Evolutionary conservation across 805 yeast genomes (phyloP).

Genomic region (Myxozyma nipponensis): DNA sequence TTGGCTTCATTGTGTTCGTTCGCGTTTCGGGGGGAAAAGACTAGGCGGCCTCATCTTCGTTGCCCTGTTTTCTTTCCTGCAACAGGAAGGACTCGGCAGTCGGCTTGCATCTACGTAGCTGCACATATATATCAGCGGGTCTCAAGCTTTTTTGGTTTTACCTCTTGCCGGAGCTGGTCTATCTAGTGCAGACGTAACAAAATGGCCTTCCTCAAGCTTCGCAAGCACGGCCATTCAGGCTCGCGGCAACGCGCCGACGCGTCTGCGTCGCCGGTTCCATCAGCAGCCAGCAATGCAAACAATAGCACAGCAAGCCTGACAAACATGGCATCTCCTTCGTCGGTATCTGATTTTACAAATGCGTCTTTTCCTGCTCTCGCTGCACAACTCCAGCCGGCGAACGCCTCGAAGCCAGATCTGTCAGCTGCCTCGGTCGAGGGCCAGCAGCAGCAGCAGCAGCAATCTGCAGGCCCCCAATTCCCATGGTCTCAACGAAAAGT

Average conservation of each 20-base stretch:
- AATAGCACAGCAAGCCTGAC: not conserved
- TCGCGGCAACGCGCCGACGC: slow-evolving; percentile 1
- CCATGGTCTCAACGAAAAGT: slow-evolving; percentile 20
- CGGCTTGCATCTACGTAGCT: too few relatives aligned
- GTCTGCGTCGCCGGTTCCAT: not conserved
- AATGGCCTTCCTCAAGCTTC: slow-evolving; percentile 9
- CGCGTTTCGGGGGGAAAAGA: not conserved
- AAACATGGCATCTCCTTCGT: not conserved
- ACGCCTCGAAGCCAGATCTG: not conserved
- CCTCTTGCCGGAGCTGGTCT: too few relatives aligned
- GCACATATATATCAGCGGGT: too few relatives aligned
- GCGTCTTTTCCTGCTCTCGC: not conserved
- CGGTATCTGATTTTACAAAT: not conserved
- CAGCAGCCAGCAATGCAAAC: not conserved
- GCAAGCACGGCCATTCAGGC: slow-evolving; percentile 4
- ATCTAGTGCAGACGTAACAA: not conserved
- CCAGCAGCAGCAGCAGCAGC: not conserved
- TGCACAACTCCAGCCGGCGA: not conserved
- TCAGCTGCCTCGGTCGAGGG: not conserved
- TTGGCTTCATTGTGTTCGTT: not conserved
- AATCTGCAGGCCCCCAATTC: slow-evolving; percentile 2
- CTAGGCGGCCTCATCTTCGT: too few relatives aligned
- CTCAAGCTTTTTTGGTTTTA: too few relatives aligned
- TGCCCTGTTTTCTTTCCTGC: too few relatives aligned
- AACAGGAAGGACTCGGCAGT: too few relatives aligned